phyloP scores from a whole-genome alignment of 1,139 yeast genomes.

The Yamadazyma kanchanaburiensis region DNA sequence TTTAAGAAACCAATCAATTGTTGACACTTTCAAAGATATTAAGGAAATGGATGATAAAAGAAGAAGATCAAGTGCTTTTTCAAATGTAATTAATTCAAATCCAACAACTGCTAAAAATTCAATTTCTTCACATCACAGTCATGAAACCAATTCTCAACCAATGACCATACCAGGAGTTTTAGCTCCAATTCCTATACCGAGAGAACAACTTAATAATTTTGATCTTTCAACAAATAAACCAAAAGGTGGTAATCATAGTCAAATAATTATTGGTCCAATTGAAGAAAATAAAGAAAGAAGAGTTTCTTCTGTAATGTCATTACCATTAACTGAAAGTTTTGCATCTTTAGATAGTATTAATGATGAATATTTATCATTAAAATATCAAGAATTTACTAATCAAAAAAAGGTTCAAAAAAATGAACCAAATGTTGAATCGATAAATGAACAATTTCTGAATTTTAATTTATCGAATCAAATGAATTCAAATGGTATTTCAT shows the following conservation, averaged over 20 bases:
- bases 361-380: constrained; percentile 47
- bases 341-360: constrained; percentile 74
- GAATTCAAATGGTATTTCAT: constrained; percentile 19
- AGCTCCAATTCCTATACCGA: neutral
- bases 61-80: constrained; percentile 36
- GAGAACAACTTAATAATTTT: neutral
- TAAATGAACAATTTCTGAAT: constrained; percentile 33
- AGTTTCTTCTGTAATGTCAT: constrained; percentile 39
- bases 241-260: constrained; percentile 5
- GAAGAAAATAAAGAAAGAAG: constrained; percentile 16
- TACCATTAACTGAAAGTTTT: constrained; percentile 70
- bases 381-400: constrained; percentile 31
- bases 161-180: constrained; percentile 10
- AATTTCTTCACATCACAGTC: constrained; percentile 13
- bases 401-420: constrained; percentile 8
- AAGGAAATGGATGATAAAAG: constrained; percentile 46
- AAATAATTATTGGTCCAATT: constrained; percentile 33
- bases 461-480: constrained; percentile 39
- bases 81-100: constrained; percentile 14
- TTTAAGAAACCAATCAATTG: constrained; percentile 43
- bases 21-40: constrained; percentile 50
- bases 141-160: constrained; percentile 8
- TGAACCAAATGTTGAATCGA: constrained; percentile 10
- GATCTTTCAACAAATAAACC: neutral
- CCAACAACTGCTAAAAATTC: constrained; percentile 17